These are phyloP conservation scores for Dactylorhiza incarnata DNA, from an alignment of 106 monocot genomes.

Conservation along the genomic window DNA sequence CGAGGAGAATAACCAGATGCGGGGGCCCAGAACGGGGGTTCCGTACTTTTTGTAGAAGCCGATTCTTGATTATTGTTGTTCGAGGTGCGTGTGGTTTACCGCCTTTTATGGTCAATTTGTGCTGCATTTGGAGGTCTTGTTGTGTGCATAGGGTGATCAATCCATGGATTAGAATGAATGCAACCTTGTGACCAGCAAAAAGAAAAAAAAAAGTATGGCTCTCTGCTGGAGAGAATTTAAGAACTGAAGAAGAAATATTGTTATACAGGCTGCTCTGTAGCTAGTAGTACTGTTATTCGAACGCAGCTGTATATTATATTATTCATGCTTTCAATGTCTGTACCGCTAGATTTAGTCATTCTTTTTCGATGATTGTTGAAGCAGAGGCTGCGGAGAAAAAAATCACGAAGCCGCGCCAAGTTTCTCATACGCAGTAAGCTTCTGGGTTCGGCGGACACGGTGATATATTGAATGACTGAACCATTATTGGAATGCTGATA, in stretches of 20 bases:
- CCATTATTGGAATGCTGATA: too few species aligned
- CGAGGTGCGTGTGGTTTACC: not conserved
- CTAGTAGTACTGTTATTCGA: not conserved
- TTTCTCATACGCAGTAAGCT: too few species aligned
- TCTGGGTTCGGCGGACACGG: too few species aligned
- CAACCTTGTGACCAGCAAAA: not conserved
- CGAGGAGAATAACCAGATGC: conserved; percentile 97
- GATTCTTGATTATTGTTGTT: not conserved
- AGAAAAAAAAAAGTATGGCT: not conserved
- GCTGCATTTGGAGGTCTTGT: not conserved
- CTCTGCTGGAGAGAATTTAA: not conserved
- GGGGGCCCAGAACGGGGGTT: conserved; percentile 83
- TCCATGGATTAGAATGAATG: not conserved
- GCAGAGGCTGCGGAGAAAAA: too few species aligned
- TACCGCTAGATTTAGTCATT: not conserved
- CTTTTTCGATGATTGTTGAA: not conserved
- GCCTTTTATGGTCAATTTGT: not conserved
- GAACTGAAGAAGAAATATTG: not conserved
- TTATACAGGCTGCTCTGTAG: not conserved
- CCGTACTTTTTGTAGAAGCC: conserved; percentile 71
- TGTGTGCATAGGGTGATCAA: not conserved
- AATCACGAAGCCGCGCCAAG: too few species aligned
- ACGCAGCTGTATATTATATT: conserved; percentile 3
- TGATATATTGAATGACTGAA: too few species aligned
- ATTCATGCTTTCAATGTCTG: not conserved